Evolutionary conservation across 192 early-diverging fungal genomes (phyloP).

Genomic region (Kappamyces sp.): DNA sequence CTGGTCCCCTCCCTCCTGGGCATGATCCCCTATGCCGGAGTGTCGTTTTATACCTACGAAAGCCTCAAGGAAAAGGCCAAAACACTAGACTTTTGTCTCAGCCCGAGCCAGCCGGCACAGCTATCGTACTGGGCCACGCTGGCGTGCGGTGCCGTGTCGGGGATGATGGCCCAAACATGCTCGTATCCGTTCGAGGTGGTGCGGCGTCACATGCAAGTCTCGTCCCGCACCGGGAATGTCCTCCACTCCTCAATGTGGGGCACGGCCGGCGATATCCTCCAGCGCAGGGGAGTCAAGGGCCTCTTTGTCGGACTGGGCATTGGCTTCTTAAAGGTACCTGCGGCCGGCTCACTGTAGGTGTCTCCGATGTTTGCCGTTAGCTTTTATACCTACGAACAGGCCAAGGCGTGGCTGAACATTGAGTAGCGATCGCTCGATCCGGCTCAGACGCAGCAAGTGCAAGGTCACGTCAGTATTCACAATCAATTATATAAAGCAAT

Average conservation of each 20-base stretch:
- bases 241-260: constrained; percentile 24
- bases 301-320: constrained; percentile 97
- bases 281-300: constrained; percentile 63
- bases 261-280: constrained; percentile 60
- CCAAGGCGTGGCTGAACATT: constrained; percentile 54
- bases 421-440: constrained; percentile 17
- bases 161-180: constrained; percentile 73
- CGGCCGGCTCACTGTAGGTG: too few species aligned
- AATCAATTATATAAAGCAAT: too few species aligned
- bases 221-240: not conserved
- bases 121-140: constrained; percentile 72
- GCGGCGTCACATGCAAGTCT: constrained; percentile 75
- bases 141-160: constrained; percentile 74
- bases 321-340: constrained; percentile 83
- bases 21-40: constrained; percentile 96
- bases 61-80: constrained; percentile 55
- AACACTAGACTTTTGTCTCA: constrained; percentile 22
- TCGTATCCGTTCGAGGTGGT: constrained; percentile 93
- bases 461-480: too few species aligned
- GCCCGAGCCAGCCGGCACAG: constrained; percentile 9
- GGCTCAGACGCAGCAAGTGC: too few species aligned
- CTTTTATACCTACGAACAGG: constrained; percentile 79
- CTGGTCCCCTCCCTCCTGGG: constrained; percentile 82
- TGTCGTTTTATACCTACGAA: constrained; percentile 89
- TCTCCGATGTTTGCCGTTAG: constrained; percentile 86